These are phyloP conservation scores for Coemansia sp. DNA, from an alignment of 192 early-diverging fungal species.

Conservation along the genomic window DNA sequence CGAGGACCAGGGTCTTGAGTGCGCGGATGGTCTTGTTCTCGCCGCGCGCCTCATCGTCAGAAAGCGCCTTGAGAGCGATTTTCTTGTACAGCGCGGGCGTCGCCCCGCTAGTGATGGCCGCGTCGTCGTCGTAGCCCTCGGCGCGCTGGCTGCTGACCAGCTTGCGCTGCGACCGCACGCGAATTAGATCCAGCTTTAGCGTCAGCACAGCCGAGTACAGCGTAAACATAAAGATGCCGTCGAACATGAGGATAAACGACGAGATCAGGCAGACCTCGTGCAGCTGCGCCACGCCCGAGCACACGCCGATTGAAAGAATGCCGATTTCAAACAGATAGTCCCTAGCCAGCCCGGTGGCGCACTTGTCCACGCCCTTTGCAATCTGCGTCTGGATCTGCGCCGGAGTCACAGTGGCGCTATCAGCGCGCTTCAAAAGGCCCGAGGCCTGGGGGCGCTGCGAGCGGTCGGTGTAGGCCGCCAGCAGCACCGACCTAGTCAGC, in stretches of 20 bases:
- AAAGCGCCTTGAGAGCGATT: constrained; percentile 64
- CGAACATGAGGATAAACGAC: constrained; percentile 78
- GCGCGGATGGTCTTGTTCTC: constrained; percentile 52
- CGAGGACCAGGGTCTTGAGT: constrained; percentile 54
- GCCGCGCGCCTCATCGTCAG: constrained; percentile 56
- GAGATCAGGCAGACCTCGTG: constrained; percentile 82
- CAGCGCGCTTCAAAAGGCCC: neutral
- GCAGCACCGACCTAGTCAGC: constrained; percentile 80
- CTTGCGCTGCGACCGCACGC: constrained; percentile 51
- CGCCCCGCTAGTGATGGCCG: constrained; percentile 22
- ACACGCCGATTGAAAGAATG: constrained; percentile 74
- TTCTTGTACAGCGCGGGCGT: constrained; percentile 61
- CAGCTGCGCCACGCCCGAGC: constrained; percentile 73
- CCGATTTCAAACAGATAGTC: constrained; percentile 85
- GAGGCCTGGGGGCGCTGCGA: constrained; percentile 18
- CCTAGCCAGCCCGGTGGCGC: constrained; percentile 63
- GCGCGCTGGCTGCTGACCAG: constrained; percentile 20
- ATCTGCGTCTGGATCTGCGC: constrained; percentile 66
- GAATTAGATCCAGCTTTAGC: constrained; percentile 80
- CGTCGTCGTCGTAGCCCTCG: constrained; percentile 19
- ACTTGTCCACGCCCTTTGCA: constrained; percentile 63
- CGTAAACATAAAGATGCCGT: constrained; percentile 80
- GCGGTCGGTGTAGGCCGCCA: constrained; percentile 48
- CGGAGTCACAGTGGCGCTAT: constrained; percentile 33
- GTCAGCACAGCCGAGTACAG: constrained; percentile 85